Evolutionary conservation across 305 asterid species (phyloP).

Genomic region (Fraxinus nigra): DNA sequence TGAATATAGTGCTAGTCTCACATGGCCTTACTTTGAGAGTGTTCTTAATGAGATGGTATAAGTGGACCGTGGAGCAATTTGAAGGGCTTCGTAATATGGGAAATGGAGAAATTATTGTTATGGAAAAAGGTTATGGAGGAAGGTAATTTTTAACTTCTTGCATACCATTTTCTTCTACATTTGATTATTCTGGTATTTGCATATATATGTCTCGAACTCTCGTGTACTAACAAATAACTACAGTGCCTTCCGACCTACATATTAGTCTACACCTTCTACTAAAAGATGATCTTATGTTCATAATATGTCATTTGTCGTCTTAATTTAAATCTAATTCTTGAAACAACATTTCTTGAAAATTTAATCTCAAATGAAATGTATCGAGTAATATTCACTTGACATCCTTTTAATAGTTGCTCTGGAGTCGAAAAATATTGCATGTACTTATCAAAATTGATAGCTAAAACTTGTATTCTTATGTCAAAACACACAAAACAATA

Average conservation of each 20-base stretch:
- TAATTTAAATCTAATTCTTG: background rate
- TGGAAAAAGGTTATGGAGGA: slow-evolving; percentile 85
- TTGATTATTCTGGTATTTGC: background rate
- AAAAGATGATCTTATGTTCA: background rate
- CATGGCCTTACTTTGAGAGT: slow-evolving; percentile 63
- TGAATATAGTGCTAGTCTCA: slow-evolving; percentile 73
- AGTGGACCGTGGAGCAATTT: slow-evolving; percentile 77
- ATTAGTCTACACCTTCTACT: background rate
- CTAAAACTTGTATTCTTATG: background rate
- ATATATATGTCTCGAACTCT: background rate
- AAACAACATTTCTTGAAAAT: background rate
- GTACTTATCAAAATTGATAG: background rate
- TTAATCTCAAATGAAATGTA: background rate
- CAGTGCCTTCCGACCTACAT: background rate
- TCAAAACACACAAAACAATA: background rate
- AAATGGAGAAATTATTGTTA: slow-evolving; percentile 53
- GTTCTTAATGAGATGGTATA: slow-evolving; percentile 77
- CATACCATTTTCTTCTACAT: background rate
- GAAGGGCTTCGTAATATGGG: slow-evolving; percentile 64
- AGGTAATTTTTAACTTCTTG: slow-evolving; percentile 33
- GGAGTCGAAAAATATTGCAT: background rate
- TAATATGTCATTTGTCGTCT: background rate
- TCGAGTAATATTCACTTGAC: background rate
- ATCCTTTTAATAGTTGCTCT: background rate
- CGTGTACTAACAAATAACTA: too few species aligned